These are phyloP conservation scores for Syncephalis fuscata DNA, from an alignment of 371 early-diverging fungal species.

Conservation along the genomic window DNA sequence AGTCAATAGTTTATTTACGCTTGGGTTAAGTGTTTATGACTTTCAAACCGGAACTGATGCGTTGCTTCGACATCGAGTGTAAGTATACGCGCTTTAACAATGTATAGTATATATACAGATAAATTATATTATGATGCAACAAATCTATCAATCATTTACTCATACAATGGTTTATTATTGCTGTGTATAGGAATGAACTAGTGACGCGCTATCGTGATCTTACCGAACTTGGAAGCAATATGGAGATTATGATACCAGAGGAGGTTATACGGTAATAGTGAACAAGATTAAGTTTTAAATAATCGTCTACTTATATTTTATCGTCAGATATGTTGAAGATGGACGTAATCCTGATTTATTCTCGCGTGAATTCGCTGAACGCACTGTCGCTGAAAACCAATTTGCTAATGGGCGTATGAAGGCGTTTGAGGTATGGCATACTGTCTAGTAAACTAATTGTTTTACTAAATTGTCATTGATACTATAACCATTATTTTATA, in stretches of 20 bases:
- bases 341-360: constrained; percentile 57
- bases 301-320: neutral
- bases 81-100: constrained; percentile 2
- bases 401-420: constrained; percentile 57
- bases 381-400: constrained; percentile 62
- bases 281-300: neutral
- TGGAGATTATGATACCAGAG: neutral
- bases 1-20: constrained; percentile 37
- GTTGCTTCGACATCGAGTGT: constrained; percentile 48
- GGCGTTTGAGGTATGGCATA: constrained; percentile 32
- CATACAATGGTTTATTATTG: no score
- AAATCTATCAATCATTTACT: no score
- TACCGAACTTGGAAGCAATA: neutral
- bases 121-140: no score
- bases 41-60: constrained; percentile 45
- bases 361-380: constrained; percentile 50
- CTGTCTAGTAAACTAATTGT: no score
- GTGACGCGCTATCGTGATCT: neutral
- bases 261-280: neutral
- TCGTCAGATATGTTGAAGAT: constrained; percentile 36
- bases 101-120: no score
- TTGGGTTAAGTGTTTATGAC: constrained; percentile 49
- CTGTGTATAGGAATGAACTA: neutral
- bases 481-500: no score
- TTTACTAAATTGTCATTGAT: no score